Evolutionary conservation across 2,329 filamentous ascomycete species (phyloP), one percentile per base, ranked within the genome.

Genomic region (Beauveria bassiana): DNA sequence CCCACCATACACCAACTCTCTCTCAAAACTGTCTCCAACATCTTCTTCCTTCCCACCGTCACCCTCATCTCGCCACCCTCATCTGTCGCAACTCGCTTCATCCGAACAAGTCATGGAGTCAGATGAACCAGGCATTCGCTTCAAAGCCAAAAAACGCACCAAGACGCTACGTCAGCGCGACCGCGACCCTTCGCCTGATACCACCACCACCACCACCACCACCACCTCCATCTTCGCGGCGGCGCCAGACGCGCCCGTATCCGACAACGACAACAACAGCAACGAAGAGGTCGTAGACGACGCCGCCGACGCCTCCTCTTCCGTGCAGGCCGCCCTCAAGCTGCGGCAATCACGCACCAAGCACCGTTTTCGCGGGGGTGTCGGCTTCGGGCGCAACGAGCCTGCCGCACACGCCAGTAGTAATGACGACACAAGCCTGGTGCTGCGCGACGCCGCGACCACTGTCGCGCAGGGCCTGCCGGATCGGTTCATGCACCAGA

Each of bases 401-500:
- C 14, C 26, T 34, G 14, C 38, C 75, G 78, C 56, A 73, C 31
- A 74, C 22, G 72, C 68, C 46, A 64, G 5, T 12, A 64, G 12
- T 31, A 34, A 40, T 26, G 68, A 20, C 65, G 65, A 16, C 56
- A 66, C 26, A 6, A 65, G 65, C 40, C 69, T 77, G 28, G 72
- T 77, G 51, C 46, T 72, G 67, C 61, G 72, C 69, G 62, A 72
- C 66, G 61, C 68, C 31, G 31, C 10, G 10, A 34, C 10, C 1
- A 34, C 31, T 9, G 31, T 34, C 16, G 66, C 61, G 50, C 60
- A 55, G 14, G 71, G 71, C 47, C 72, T 75, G 42, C 66, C 70
- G 10, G 70, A 73, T 43, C 85, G 87, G 46, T 93, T 93, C 70
- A 85, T 86, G 59, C 83, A 86, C 62, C 88, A 90, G 72, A 91